phyloP scores from a whole-genome alignment of 1,284 basidiomycete species.

The Pseudozyma sp. region DNA sequence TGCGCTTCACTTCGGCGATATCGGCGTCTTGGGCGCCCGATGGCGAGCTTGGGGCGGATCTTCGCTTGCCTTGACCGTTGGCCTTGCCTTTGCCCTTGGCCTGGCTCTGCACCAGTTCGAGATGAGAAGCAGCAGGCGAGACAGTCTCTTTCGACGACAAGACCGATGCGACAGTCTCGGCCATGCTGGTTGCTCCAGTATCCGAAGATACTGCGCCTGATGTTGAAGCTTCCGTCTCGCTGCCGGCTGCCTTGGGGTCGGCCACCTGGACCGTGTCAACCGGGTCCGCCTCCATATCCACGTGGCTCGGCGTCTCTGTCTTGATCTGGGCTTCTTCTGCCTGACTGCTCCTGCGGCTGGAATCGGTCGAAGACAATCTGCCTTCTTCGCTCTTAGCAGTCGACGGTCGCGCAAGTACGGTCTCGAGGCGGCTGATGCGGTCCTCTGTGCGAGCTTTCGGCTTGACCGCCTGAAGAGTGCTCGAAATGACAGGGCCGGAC shows the following conservation, averaged over 20 bases:
- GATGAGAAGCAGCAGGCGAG: neutral
- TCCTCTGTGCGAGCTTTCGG: conserved; percentile 44
- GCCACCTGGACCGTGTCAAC: no score
- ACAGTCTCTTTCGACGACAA: neutral
- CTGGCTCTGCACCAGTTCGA: neutral
- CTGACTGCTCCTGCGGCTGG: conserved; percentile 16
- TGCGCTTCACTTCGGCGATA: conserved; percentile 21
- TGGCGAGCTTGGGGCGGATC: conserved; percentile 5
- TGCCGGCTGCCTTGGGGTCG: neutral
- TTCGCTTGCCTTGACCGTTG: conserved; percentile 13
- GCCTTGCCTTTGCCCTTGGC: conserved; percentile 5
- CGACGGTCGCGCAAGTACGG: conserved; percentile 23
- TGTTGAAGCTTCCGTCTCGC: neutral
- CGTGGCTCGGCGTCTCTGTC: neutral
- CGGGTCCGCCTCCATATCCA: neutral
- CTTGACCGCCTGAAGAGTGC: conserved; percentile 8
- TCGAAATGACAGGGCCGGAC: neutral
- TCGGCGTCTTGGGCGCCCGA: conserved; percentile 8
- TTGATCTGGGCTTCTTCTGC: conserved; percentile 4
- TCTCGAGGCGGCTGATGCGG: conserved; percentile 45
- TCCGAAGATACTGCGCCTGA: neutral
- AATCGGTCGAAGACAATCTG: neutral
- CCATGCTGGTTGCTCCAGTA: neutral
- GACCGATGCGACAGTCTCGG: neutral
- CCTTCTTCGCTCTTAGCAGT: conserved; percentile 14